Base-by-base conservation (phyloP, 2,329 filamentous ascomycete genomes). In the Setomelanomma holmii region DNA sequence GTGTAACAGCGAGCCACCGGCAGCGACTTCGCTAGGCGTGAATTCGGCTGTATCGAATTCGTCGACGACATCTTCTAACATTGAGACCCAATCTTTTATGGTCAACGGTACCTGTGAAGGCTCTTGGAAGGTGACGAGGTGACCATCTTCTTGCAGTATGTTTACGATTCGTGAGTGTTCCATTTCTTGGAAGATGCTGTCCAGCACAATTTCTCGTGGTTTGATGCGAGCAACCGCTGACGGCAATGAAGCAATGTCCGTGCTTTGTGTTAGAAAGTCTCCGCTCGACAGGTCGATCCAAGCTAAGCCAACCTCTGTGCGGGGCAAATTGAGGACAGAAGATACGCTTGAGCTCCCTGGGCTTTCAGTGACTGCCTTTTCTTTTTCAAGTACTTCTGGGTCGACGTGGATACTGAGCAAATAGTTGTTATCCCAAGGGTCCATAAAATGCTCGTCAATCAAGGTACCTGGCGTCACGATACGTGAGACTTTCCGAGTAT, bases 231-330 rank as follows among this genome's bases (percentile, higher is more conserved):
- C 89, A 44, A 98, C 80, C 17, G 89, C 86, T 8, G 93, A 91
- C n/a, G 90, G 82, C 4, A 99, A 78, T 48, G 87, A 86, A 43
- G 84, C 79, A 6, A 93, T 75, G 17, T 87, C 87, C 0, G 89
- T 88, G 16, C 80, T 80, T 69, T 98, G 92, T 0, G 92, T 96
- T 67, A 87, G 91, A 75, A 99, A 99, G 65, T 93, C 90, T 12
- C 95, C 95, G 2, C 95, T 99, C 7, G 95, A 97, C 21, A 98
- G 78, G 75, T 99, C 95, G 40, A 98, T 80, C 95, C 95, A 99
- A 35, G 95, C 90, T 43, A 99, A 79, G 3, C 95, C 95, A 50
- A 96, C 79, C 45, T 76, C 73, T 4, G 71, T 69, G 40, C 76
- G 75, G 45, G 82, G 73, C 58, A 71, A 39, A 19, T 69, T 73